phyloP scores from a whole-genome alignment of 106 monocot species.

The Cymbidium sinense region DNA sequence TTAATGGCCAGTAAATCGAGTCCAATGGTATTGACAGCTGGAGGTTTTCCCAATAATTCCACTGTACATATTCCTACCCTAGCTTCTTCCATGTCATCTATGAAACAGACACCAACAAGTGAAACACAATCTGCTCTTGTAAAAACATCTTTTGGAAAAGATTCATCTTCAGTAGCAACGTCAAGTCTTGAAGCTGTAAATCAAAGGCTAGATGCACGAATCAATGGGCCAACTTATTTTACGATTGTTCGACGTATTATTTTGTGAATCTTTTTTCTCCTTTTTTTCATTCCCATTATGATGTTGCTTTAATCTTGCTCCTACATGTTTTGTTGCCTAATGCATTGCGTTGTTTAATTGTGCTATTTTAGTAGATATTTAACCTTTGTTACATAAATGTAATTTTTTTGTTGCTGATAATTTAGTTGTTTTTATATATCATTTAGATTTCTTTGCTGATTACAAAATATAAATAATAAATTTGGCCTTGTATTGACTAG shows the following conservation, averaged over 20 bases:
- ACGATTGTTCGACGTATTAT: slow-evolving; percentile 32
- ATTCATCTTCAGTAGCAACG: slow-evolving; percentile 1
- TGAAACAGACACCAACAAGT: slow-evolving; percentile 26
- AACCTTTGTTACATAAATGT: not conserved
- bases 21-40: slow-evolving; percentile 18
- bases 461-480: not conserved
- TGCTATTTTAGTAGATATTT: not conserved
- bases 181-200: slow-evolving; percentile 17
- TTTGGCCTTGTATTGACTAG: not conserved
- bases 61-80: slow-evolving; percentile 16
- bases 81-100: slow-evolving; percentile 18
- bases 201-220: slow-evolving; percentile 27
- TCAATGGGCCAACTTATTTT: slow-evolving; percentile 22
- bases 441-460: not conserved
- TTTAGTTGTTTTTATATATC: not conserved
- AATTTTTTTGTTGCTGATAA: not conserved
- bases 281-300: not conserved
- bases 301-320: not conserved
- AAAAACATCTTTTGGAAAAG: slow-evolving; percentile 20
- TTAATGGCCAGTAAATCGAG: slow-evolving; percentile 28
- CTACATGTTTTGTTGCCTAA: not conserved
- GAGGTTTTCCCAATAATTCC: slow-evolving; percentile 31
- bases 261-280: not conserved
- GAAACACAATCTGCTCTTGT: slow-evolving; percentile 12
- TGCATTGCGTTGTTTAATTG: not conserved